Evolutionary conservation across 768 basidiomycete genomes (phyloP).

Genomic region (Phaeotremella fagi): DNA sequence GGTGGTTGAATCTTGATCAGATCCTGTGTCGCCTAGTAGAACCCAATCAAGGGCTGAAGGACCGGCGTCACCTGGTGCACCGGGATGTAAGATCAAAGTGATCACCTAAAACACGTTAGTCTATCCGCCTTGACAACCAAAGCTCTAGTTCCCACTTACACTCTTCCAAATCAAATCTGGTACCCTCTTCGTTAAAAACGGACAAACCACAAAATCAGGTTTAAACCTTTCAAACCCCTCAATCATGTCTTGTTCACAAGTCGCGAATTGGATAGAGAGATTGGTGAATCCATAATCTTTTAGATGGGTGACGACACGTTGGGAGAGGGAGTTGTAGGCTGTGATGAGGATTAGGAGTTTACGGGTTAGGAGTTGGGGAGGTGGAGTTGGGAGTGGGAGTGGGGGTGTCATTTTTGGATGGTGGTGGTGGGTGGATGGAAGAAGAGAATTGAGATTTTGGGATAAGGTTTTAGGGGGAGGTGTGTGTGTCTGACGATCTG

Average conservation of each 20-base stretch:
- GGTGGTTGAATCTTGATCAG: conserved; percentile 12
- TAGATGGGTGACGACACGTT: conserved; percentile 27
- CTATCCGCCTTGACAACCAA: not conserved
- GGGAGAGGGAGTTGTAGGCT: conserved; percentile 39
- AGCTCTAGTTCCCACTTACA: conserved; percentile 16
- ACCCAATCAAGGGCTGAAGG: conserved; percentile 45
- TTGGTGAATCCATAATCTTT: conserved; percentile 25
- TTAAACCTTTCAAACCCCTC: conserved; percentile 21
- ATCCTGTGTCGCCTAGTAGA: conserved; percentile 35
- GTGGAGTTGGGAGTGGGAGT: not conserved
- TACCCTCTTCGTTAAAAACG: conserved; percentile 39
- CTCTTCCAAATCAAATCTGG: conserved; percentile 27
- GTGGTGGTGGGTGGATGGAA: not conserved
- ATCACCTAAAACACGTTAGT: conserved; percentile 2
- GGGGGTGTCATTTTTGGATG: too few relatives aligned
- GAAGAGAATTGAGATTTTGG: not conserved
- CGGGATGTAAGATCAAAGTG: conserved; percentile 41
- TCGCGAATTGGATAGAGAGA: conserved; percentile 32
- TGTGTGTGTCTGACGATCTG: not conserved
- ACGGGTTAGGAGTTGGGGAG: conserved; percentile 2
- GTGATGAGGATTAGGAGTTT: conserved; percentile 33
- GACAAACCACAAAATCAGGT: conserved; percentile 33
- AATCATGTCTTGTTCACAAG: conserved; percentile 31
- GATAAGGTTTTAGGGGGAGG: not conserved
- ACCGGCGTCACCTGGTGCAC: conserved; percentile 42